Base-by-base conservation (phyloP, 1,139 yeast genomes). In the Pneumocystis sp. region DNA sequence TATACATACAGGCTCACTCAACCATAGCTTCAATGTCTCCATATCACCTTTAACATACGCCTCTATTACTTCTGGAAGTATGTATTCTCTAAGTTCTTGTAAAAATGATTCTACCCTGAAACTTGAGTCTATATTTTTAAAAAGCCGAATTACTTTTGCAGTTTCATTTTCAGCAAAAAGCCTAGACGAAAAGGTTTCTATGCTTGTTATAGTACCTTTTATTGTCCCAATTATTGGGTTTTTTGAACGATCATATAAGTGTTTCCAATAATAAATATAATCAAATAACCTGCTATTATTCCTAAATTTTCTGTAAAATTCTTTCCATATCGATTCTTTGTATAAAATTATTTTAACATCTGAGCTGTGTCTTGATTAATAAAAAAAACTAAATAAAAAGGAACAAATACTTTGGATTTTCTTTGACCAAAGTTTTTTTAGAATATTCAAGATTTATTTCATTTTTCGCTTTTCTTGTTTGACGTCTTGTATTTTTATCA, bases 101-200 rank as follows among this genome's bases (percentile, higher is more conserved):
- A 87, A 83, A 79, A 95, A 93, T 69, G 82, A 85, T 67, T 90
- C 93, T 71, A 84, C 82, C 70, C 84, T 85, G 80, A 93, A 95
- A 50, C 83, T 79, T 64, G 98, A 96, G 76, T 95, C 99, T 83
- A 93, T 85, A 74, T 85, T 83, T 77, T 84, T 87, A 78, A 95
- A 89, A 75, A 87, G 85, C 70, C 87, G 85, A 69, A 89, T 81
- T 37, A 91, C 98, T 75, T 87, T 86, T 42, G 96, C 97, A 70
- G 89, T 85, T 78, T 95, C 99, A 61, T 97, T 95, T 77, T 95
- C 99, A 35, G 95, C 93, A 73, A 95, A 93, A 72, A 89, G 83
- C 3, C 96, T 90, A 31, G 62, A 61, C 68, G 68, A 67, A 39
- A 63, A 61, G 34, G 63, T 65, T 64, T 95, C 86, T 66, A 93